A percentile compares a stretch with the other conserved stretches of the same genome.
These are phyloP conservation scores for Multifurca ochricompacta DNA, from an alignment of 768 basidiomycete species.

Conservation along the genomic window DNA sequence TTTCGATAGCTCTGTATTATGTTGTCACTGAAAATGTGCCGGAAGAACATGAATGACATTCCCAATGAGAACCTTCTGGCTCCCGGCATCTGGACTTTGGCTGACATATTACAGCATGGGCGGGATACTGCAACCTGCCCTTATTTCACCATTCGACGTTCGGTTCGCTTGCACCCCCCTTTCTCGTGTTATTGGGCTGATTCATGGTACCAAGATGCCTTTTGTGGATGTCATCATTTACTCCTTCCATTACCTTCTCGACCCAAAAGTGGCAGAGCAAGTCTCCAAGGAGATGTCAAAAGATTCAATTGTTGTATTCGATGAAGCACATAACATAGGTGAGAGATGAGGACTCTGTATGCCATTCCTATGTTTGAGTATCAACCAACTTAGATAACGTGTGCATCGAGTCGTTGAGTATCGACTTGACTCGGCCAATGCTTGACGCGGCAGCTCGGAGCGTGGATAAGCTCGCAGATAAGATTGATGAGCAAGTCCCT, in stretches of 20 bases:
- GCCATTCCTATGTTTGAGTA: constrained; percentile 2
- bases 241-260: constrained; percentile 96
- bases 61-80: constrained; percentile 80
- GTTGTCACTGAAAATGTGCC: not conserved
- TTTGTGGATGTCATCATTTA: constrained; percentile 97
- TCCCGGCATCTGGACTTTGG: constrained; percentile 87
- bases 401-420: constrained; percentile 96
- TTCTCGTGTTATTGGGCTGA: not conserved
- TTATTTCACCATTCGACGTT: constrained; percentile 91
- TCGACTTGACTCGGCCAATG: constrained; percentile 96
- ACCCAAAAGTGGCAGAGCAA: constrained; percentile 98
- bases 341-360: constrained; percentile 19
- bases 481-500: constrained; percentile 81
- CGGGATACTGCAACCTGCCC: constrained; percentile 83
- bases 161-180: constrained; percentile 48
- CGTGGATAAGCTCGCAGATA: constrained; percentile 76
- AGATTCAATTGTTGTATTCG: constrained; percentile 97
- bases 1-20: constrained; percentile 4
- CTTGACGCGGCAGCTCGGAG: constrained; percentile 89
- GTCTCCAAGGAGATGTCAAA: constrained; percentile 97
- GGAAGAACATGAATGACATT: constrained; percentile 70
- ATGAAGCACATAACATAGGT: constrained; percentile 99
- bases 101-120: constrained; percentile 85
- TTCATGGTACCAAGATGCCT: constrained; percentile 56
- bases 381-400: constrained; percentile 67